These are phyloP conservation scores for Nissolia schottii DNA, from an alignment of 306 rosid species.

Conservation along the genomic window DNA sequence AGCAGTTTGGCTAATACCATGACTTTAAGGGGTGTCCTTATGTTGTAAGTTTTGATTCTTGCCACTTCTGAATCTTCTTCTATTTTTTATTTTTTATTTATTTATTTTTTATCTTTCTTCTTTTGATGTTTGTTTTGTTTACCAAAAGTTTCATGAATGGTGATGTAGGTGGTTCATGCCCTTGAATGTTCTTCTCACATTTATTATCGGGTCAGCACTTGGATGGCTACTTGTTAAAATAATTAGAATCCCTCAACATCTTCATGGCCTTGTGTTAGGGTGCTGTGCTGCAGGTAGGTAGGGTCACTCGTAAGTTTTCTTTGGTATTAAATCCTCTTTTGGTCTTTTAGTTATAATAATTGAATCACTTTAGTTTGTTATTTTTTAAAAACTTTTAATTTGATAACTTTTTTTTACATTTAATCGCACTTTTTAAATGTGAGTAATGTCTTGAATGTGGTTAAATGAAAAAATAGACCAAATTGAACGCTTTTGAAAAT, in stretches of 20 bases:
- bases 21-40: conserved; percentile 26
- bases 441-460: no score
- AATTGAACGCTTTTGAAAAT: no score
- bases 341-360: no score
- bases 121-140: not conserved
- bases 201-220: conserved; percentile 36
- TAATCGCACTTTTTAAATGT: no score
- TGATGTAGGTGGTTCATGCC: conserved; percentile 52
- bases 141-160: not conserved
- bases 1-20: conserved; percentile 31
- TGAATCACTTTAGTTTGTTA: no score
- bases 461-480: no score
- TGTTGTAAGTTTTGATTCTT: conserved; percentile 30
- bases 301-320: not conserved
- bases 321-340: no score
- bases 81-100: no score
- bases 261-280: conserved; percentile 44
- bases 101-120: no score
- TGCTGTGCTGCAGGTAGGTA: conserved; percentile 41
- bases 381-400: no score
- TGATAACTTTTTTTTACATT: no score
- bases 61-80: not conserved
- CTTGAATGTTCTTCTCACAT: conserved; percentile 40
- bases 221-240: conserved; percentile 41
- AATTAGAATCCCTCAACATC: conserved; percentile 38